Evolutionary conservation across 202 grass and related monocot species (phyloP).

Genomic region (Schoenoplectus triqueter): DNA sequence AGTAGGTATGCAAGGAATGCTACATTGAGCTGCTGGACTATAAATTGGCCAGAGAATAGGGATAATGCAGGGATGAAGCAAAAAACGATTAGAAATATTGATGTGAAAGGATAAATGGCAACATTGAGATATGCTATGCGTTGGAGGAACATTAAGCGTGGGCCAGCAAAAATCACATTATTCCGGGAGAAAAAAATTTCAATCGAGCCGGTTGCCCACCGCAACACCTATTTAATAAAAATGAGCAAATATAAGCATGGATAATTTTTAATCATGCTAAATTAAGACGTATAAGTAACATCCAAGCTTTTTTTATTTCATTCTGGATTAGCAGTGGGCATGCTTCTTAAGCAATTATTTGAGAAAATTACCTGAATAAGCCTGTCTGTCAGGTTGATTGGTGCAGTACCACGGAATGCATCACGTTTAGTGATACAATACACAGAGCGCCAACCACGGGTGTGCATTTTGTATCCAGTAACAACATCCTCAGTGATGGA

Average conservation of each 20-base stretch:
- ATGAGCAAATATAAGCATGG: not conserved
- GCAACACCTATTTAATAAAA: slow-evolving; percentile 45
- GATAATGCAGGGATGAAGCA: slow-evolving; percentile 74
- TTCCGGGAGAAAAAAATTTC: slow-evolving; percentile 88
- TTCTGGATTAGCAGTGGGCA: not conserved
- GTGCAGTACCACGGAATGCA: slow-evolving; percentile 95
- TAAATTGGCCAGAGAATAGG: slow-evolving; percentile 83
- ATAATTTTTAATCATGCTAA: not conserved
- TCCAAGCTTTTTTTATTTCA: not conserved
- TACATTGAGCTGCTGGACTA: slow-evolving; percentile 68
- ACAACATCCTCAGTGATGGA: slow-evolving; percentile 99
- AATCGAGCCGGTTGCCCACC: slow-evolving; percentile 81
- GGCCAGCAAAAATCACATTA: slow-evolving; percentile 66
- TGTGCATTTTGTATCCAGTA: slow-evolving; percentile 99
- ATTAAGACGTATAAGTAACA: not conserved
- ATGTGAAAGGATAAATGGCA: slow-evolving; percentile 75
- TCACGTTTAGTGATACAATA: slow-evolving; percentile 91
- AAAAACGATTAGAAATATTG: slow-evolving; percentile 62
- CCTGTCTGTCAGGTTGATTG: slow-evolving; percentile 99
- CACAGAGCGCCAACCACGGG: slow-evolving; percentile 88
- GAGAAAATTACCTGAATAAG: slow-evolving; percentile 66
- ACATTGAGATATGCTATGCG: slow-evolving; percentile 80
- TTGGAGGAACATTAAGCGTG: slow-evolving; percentile 73
- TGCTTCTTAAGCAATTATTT: not conserved
- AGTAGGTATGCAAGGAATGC: slow-evolving; percentile 75